A percentile compares a stretch with the other conserved stretches of the same genome.
These are phyloP conservation scores for Aspergillus ibericus DNA, from an alignment of 2,329 filamentous ascomycete genomes.

Conservation along the genomic window DNA sequence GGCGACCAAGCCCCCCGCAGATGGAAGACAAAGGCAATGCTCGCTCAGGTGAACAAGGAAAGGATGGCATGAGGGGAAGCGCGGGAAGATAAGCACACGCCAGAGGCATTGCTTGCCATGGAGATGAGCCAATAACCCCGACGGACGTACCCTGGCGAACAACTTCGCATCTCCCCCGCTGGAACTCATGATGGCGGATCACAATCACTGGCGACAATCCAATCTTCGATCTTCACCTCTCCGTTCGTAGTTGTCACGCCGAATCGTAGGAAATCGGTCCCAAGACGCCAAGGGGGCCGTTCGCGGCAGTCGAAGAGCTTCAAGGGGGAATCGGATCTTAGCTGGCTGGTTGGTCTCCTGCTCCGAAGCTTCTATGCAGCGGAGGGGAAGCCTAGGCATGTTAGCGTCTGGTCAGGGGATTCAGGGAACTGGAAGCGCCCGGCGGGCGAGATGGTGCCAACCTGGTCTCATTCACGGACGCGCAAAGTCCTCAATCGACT, in stretches of 20 bases:
- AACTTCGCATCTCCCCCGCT: constrained; percentile 96
- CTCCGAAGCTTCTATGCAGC: constrained; percentile 24
- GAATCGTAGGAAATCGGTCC: constrained; percentile 20
- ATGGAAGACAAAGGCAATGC: constrained; percentile 7
- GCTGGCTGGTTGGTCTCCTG: constrained; percentile 19
- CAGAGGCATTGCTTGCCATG: constrained; percentile 4
- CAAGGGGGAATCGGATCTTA: constrained; percentile 15
- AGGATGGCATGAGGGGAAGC: constrained; percentile 10
- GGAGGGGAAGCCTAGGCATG: constrained; percentile 1
- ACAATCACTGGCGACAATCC: constrained; percentile 7
- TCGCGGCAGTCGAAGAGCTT: constrained; percentile 13
- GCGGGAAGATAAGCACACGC: constrained; percentile 11
- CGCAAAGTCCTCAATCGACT: not conserved
- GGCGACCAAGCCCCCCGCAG: constrained; percentile 15
- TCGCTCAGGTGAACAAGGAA: not conserved
- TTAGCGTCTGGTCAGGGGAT: constrained; percentile 11
- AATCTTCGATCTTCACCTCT: not conserved
- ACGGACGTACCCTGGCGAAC: constrained; percentile 83
- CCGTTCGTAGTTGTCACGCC: not conserved
- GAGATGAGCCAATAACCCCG: constrained; percentile 8
- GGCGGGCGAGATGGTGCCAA: not conserved
- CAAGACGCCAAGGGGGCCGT: constrained; percentile 1
- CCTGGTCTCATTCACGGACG: not conserved
- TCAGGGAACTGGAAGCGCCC: not conserved
- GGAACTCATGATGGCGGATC: constrained; percentile 55